Conservation (phyloP, 2,329 filamentous ascomycete genomes). For the Kalaharituber pfeilii region DNA sequence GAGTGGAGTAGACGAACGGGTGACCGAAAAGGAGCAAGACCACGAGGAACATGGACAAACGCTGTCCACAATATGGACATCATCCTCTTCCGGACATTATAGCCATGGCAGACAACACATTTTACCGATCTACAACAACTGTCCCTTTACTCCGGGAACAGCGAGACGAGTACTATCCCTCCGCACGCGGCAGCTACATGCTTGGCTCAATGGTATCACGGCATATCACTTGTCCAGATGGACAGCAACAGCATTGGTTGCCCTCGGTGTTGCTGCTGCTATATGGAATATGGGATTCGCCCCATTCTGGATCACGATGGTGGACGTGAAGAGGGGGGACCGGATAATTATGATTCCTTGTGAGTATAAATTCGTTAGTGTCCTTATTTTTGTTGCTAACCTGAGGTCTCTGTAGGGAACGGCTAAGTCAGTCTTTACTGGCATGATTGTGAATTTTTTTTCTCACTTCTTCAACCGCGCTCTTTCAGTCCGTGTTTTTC, state of each 20-base stretch:
- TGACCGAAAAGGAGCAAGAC: not conserved
- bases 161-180: not conserved
- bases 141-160: not conserved
- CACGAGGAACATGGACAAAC: no score
- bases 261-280: not conserved
- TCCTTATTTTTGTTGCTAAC: no score
- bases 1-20: not conserved
- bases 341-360: not conserved
- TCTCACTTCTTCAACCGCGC: no score
- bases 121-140: not conserved
- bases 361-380: no score
- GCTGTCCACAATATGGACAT: no score
- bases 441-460: no score
- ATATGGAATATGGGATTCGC: not conserved
- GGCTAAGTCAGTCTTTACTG: no score
- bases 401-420: no score
- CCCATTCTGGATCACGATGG: not conserved
- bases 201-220: not conserved
- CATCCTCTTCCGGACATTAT: no score
- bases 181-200: not conserved
- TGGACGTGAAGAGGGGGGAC: not conserved
- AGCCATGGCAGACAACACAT: not conserved
- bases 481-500: no score
- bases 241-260: not conserved
- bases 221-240: not conserved